Evolutionary conservation across 768 basidiomycete genomes (phyloP).

Genomic region (Tricholoma hemisulphureum): DNA sequence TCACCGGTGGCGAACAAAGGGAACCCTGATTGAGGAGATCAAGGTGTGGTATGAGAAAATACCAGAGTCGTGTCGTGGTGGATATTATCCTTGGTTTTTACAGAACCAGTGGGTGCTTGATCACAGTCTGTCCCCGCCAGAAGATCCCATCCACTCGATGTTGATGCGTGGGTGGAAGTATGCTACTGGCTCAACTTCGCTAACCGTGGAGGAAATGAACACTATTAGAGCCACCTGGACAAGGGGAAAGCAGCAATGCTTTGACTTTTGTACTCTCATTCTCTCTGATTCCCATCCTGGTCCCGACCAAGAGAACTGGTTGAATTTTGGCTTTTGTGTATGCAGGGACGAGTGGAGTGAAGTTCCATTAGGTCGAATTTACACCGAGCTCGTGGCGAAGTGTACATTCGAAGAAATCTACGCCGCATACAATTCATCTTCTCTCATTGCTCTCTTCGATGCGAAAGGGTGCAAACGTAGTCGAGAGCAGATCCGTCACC

Average conservation of each 20-base stretch:
- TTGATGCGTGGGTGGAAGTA: constrained; percentile 11
- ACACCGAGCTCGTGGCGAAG: constrained; percentile 21
- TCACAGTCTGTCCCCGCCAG: background rate
- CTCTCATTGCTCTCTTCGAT: constrained; percentile 28
- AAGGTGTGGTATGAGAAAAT: constrained; percentile 24
- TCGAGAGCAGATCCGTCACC: constrained; percentile 8
- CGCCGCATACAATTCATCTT: constrained; percentile 22
- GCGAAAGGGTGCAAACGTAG: constrained; percentile 11
- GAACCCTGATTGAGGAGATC: constrained; percentile 34
- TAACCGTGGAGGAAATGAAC: constrained; percentile 4
- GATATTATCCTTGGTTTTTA: constrained; percentile 37
- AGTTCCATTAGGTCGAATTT: constrained; percentile 12
- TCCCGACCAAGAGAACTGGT: constrained; percentile 16
- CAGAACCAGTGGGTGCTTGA: constrained; percentile 32
- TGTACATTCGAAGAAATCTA: constrained; percentile 38
- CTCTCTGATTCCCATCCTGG: constrained; percentile 12
- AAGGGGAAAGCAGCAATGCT: background rate
- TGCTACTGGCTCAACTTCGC: constrained; percentile 8
- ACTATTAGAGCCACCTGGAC: background rate
- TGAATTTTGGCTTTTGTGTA: constrained; percentile 25
- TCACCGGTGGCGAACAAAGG: constrained; percentile 31
- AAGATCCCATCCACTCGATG: constrained; percentile 6
- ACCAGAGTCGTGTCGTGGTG: constrained; percentile 23
- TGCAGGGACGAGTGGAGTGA: constrained; percentile 7
- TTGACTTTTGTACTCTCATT: background rate